Evolutionary conservation across 2,329 filamentous ascomycete genomes (phyloP).

Genomic region (Epichloe glyceriae): DNA sequence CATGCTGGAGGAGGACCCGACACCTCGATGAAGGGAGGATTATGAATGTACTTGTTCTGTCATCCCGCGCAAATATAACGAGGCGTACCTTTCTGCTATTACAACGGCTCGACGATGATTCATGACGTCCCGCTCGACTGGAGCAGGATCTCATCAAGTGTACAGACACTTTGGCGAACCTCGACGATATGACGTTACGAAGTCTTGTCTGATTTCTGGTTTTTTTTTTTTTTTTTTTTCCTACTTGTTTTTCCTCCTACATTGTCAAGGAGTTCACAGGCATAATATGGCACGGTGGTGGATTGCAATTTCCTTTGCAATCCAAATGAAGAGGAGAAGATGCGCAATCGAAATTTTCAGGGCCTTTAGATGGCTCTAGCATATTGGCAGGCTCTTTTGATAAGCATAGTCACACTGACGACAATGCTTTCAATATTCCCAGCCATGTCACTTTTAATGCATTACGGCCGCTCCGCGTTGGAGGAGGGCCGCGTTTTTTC

Average conservation of each 20-base stretch:
- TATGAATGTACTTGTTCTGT: neutral
- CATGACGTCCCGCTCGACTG: neutral
- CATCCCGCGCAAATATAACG: neutral
- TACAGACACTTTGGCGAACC: neutral
- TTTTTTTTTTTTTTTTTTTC: neutral
- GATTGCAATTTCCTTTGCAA: neutral
- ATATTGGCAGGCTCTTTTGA: neutral
- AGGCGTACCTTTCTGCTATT: too few species aligned
- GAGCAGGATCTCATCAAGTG: too few species aligned
- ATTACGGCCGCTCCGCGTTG: too few species aligned
- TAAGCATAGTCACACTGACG: neutral
- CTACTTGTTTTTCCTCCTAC: neutral
- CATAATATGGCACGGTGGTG: neutral
- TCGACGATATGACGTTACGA: neutral
- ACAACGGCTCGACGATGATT: neutral
- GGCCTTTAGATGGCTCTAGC: neutral
- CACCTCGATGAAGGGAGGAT: slow-evolving; percentile 15
- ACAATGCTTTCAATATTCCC: neutral
- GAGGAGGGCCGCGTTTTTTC: neutral
- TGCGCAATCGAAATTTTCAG: neutral
- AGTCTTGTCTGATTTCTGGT: neutral
- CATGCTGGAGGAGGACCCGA: slow-evolving; percentile 71
- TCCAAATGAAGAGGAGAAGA: neutral
- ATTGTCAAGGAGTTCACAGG: neutral
- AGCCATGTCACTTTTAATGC: neutral